Evolutionary conservation across 2,329 filamentous ascomycete species (phyloP), one percentile per base, ranked within the genome.

Genomic region (Exserohilum turcica): DNA sequence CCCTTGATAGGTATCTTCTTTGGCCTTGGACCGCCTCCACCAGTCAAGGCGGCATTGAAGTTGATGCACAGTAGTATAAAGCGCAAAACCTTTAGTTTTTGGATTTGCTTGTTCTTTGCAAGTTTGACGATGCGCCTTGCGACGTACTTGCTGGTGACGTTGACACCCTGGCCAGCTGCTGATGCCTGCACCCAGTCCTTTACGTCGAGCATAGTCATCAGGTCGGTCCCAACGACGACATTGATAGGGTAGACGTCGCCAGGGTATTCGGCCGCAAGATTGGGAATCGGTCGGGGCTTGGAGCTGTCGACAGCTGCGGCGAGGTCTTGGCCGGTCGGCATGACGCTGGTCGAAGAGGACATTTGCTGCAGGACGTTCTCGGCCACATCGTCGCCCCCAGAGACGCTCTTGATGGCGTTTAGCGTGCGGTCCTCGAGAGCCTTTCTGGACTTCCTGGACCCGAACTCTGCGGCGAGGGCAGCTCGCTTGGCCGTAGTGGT

Each of bases 371-470:
- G 80, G 48, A 91, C 82, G 27, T 72, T 72, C 6, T 66, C 59
- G 6, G 72, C 72, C 2, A 73, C 49, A 69, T 61, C 57, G 15
- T 72, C 69, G 43, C 66, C 64, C 24, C 61, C 51, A 32, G 64
- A 54, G 43, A 57, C 54, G 15, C 64, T 67, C 24, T 70, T 68
- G 62, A 93, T 91, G 15, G 88, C 88, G 67, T 92, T 92, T 64
- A 89, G 82, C 2, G 86, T 85, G 59, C 84, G 80, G 50, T 86
- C 83, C 24, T 82, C 80, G 62, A 94, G 85, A 1, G 85, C 88
- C 77, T 92, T 93, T 80, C 87, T 89, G 18, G 90, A 88, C 76
- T 92, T 93, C 78, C 90, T 92, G 21, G 90, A 93, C 72, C 91
- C 91, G 67, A 95, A 95, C 28, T 88, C 86, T 64, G 89, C 82